phyloP scores from a whole-genome alignment of 2,329 filamentous ascomycete genomes.

The Proliferodiscus dingleyae region DNA sequence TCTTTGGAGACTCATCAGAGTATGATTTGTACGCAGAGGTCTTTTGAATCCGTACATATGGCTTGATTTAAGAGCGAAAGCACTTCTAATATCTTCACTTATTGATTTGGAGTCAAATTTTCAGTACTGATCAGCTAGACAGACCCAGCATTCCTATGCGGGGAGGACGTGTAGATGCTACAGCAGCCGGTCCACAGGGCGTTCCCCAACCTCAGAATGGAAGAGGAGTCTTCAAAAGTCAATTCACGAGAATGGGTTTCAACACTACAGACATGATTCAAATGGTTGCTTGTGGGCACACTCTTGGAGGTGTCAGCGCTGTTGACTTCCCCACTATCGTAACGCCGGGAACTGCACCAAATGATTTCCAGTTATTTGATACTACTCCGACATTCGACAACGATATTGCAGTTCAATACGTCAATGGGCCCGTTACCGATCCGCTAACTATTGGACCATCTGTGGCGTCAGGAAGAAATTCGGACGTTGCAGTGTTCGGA shows the following conservation, averaged over 20 bases:
- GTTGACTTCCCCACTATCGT: conserved; percentile 50
- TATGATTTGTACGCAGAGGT: too few species aligned
- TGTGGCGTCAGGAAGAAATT: conserved; percentile 37
- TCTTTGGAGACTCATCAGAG: too few species aligned
- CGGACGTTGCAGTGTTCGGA: conserved; percentile 52
- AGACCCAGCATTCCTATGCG: conserved; percentile 49
- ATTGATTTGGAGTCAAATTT: too few species aligned
- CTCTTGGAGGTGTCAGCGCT: conserved; percentile 54
- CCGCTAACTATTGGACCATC: conserved; percentile 51
- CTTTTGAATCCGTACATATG: too few species aligned
- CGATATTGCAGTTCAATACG: conserved; percentile 51
- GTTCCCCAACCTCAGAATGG: conserved; percentile 56
- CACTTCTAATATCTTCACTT: too few species aligned
- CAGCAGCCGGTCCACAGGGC: conserved; percentile 40
- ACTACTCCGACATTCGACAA: conserved; percentile 53
- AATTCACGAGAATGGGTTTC: conserved; percentile 56
- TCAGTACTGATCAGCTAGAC: too few species aligned
- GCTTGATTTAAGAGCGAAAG: too few species aligned
- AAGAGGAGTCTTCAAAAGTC: conserved; percentile 45
- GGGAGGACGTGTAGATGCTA: conserved; percentile 51
- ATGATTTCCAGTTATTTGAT: conserved; percentile 41
- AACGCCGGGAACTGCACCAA: conserved; percentile 35
- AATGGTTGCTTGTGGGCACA: conserved; percentile 56
- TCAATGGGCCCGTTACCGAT: conserved; percentile 48
- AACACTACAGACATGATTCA: conserved; percentile 53